Conservation (phyloP, 495 filamentous ascomycete genomes). For the Trichoderma parareesei region DNA sequence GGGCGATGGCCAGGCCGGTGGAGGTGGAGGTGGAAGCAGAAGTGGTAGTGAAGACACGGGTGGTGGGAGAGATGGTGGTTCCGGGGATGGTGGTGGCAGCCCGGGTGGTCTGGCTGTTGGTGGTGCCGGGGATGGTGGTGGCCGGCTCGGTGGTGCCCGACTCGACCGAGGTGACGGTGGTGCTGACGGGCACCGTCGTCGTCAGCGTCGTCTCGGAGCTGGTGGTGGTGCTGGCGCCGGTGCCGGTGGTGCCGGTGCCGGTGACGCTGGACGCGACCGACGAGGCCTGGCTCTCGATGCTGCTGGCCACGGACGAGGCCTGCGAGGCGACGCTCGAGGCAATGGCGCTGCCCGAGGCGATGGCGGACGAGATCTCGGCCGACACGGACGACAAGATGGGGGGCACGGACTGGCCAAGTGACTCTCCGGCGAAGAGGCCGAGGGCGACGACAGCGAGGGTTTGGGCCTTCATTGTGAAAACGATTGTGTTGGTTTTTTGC, state of each 20-base stretch:
- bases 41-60: background rate
- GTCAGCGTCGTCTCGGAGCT: background rate
- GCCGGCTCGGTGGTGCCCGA: background rate
- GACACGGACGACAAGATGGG: background rate
- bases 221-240: background rate
- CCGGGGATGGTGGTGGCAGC: background rate
- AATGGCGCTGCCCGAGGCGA: background rate
- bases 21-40: background rate
- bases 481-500: background rate
- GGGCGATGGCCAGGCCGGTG: background rate
- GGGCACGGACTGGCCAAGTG: background rate
- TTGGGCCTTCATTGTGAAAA: background rate
- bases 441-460: background rate
- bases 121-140: conserved; percentile 1
- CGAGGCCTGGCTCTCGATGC: conserved; percentile 25
- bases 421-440: background rate
- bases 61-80: background rate
- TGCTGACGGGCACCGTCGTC: background rate
- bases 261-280: conserved; percentile 15
- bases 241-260: background rate
- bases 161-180: background rate
- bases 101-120: conserved; percentile 3
- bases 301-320: conserved; percentile 23
- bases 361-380: background rate
- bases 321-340: background rate